A percentile compares a stretch with the other conserved stretches of the same genome.
Conservation (phyloP, 2,329 filamentous ascomycete genomes). For the Talaromyces amestolkiae region DNA sequence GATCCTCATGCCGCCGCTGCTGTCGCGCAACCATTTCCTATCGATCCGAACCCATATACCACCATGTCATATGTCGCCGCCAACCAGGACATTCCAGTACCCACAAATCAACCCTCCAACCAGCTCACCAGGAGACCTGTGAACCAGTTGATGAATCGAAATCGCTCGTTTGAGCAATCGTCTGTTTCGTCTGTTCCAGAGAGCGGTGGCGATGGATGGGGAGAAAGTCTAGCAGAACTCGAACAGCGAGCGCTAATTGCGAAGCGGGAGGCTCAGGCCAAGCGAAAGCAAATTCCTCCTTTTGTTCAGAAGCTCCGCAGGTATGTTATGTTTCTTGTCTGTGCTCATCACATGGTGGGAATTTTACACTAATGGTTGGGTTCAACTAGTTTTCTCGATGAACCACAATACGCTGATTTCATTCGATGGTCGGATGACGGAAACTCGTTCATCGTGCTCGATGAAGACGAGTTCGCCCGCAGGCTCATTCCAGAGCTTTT, state of each 20-base stretch:
- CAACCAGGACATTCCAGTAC: constrained; percentile 52
- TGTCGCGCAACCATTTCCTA: constrained; percentile 30
- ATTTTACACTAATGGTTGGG: constrained; percentile 17
- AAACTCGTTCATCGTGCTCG: constrained; percentile 92
- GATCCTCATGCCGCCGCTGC: constrained; percentile 35
- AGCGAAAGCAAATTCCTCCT: constrained; percentile 92
- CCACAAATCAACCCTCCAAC: constrained; percentile 40
- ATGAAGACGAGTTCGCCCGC: constrained; percentile 85
- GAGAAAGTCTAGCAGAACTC: constrained; percentile 70
- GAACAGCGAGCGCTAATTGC: constrained; percentile 77
- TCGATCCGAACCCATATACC: constrained; percentile 42
- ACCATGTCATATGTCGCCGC: constrained; percentile 32
- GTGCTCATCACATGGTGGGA: constrained; percentile 1
- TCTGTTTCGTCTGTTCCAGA: constrained; percentile 24
- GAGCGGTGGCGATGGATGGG: constrained; percentile 40
- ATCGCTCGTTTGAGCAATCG: constrained; percentile 39
- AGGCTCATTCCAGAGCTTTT: constrained; percentile 72
- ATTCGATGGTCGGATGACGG: constrained; percentile 97
- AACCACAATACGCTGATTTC: constrained; percentile 86
- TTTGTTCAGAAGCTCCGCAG: constrained; percentile 98
- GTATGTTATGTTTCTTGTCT: constrained; percentile 50
- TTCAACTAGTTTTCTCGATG: constrained; percentile 77
- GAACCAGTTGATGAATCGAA: constrained; percentile 40
- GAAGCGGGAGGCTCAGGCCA: constrained; percentile 82
- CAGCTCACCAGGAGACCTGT: constrained; percentile 43